Evolutionary conservation across 352 stramenopile species (phyloP), one percentile per base, ranked within the genome.

Genomic region (Hyaloperonospora arabidopsidis): DNA sequence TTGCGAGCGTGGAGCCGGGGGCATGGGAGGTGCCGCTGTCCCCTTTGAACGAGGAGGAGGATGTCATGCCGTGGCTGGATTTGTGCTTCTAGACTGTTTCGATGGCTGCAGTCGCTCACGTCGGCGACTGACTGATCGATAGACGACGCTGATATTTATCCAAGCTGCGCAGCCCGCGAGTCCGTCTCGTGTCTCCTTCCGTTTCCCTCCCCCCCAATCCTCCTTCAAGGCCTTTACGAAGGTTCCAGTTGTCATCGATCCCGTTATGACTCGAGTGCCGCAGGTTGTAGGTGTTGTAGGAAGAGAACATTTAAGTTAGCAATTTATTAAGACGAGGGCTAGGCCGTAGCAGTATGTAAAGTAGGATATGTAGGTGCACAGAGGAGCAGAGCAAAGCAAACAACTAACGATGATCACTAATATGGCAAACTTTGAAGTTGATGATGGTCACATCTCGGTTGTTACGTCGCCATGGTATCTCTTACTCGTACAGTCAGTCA

Each of bases 21-120:
- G 67, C 79, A 2, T 93, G 82, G 82, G 82, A 93, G 47, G 70
- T 87, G 54, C 82, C 82, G 41, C 53, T 93, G 47, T 93, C 82
- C 15, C 82, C 82, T 29, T 63, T 93, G 51, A 89, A 89, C 58
- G 79, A 93, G 35, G 70, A 78, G 52, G 82, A 90, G 55, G 81
- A 92, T 53, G 75, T 89, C 71, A 86, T 90, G 72, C 76, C 79
- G 36, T 90, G 79, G 79, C 67, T 89, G 54, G 82, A 93, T 53
- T 61, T 93, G 52, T 88, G 78, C 63, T 93, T 93, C 44, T 90
- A 72, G 58, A 64, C 35, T 53, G 29, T 19, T 18, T 49, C 21
- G 21, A 48, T 72, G 53, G 34, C 52, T 38, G 32, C 8, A 35
- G 23, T 21, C 14, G 13, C 40, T 0, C 18, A 25, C 49, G 25